phyloP scores from a whole-genome alignment of 2,329 filamentous ascomycete genomes.

The Cadophora sp. region DNA sequence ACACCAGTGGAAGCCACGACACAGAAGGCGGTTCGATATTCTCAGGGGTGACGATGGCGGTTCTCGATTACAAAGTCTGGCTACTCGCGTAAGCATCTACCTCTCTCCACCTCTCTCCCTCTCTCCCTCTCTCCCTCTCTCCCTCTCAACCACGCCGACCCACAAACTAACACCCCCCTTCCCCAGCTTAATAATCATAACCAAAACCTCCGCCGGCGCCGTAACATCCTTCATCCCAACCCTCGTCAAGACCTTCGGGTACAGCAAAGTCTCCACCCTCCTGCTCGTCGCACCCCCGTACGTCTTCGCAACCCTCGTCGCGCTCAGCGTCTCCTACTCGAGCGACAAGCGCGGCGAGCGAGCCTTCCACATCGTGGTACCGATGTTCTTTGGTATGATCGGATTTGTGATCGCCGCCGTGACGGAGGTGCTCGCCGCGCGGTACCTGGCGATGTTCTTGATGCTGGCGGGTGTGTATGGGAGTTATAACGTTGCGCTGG shows the following conservation, averaged over 20 bases:
- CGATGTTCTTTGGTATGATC: slow-evolving; percentile 31
- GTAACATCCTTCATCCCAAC: slow-evolving; percentile 45
- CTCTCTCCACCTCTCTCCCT: background rate
- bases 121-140: slow-evolving; percentile 38
- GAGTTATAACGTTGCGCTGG: slow-evolving; percentile 32
- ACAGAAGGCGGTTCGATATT: slow-evolving; percentile 27
- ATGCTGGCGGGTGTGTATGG: slow-evolving; percentile 31
- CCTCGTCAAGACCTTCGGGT: slow-evolving; percentile 32
- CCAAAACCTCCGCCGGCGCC: slow-evolving; percentile 28
- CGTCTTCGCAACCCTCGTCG: slow-evolving; percentile 32
- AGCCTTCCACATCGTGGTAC: slow-evolving; percentile 30
- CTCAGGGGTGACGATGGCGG: slow-evolving; percentile 30
- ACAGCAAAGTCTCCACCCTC: slow-evolving; percentile 29
- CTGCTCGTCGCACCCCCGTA: slow-evolving; percentile 38
- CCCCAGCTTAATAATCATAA: slow-evolving; percentile 19
- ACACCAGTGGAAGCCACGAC: slow-evolving; percentile 24
- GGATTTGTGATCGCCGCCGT: slow-evolving; percentile 32
- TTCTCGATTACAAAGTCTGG: slow-evolving; percentile 35
- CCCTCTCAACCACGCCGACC: background rate
- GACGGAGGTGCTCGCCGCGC: slow-evolving; percentile 28
- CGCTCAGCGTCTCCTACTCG: slow-evolving; percentile 24
- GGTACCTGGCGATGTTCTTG: slow-evolving; percentile 36
- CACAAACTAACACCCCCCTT: background rate
- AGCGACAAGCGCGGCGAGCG: slow-evolving; percentile 30
- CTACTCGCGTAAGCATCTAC: slow-evolving; percentile 18